Conservation (phyloP, 257 asterid genomes). For the Ehretia macrophylla region DNA sequence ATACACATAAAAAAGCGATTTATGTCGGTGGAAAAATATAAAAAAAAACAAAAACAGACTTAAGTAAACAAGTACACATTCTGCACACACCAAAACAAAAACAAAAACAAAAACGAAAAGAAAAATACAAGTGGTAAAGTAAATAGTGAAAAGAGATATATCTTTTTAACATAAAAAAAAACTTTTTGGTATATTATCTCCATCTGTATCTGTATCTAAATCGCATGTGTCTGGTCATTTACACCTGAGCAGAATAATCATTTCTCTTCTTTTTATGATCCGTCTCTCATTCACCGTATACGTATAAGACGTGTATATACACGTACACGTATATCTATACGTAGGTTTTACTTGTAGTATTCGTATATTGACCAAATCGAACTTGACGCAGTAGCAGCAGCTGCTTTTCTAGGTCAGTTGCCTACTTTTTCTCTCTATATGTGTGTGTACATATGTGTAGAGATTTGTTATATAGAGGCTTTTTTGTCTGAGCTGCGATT, state of each 20-base stretch:
- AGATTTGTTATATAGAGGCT: neutral
- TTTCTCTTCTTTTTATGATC: neutral
- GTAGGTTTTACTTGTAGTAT: neutral
- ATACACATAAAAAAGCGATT: neutral
- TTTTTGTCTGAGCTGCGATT: neutral
- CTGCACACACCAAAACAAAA: neutral
- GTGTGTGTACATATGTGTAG: neutral
- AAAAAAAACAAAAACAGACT: neutral
- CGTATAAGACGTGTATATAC: neutral
- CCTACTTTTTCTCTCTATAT: neutral
- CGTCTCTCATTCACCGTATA: neutral
- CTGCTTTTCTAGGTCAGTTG: neutral
- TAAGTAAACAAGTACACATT: neutral
- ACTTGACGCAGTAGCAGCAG: neutral
- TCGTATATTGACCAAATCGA: neutral
- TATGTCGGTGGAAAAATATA: constrained; percentile 5
- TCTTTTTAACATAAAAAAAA: neutral
- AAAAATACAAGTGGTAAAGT: neutral
- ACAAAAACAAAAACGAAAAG: too few relatives aligned
- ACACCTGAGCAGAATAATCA: too few relatives aligned
- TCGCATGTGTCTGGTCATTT: too few relatives aligned
- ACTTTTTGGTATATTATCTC: neutral
- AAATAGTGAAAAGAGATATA: neutral
- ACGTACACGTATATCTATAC: neutral
- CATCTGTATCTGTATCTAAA: neutral